These are phyloP conservation scores for Leishmania mexicana DNA, from an alignment of 208 protist genomes.

Conservation along the genomic window DNA sequence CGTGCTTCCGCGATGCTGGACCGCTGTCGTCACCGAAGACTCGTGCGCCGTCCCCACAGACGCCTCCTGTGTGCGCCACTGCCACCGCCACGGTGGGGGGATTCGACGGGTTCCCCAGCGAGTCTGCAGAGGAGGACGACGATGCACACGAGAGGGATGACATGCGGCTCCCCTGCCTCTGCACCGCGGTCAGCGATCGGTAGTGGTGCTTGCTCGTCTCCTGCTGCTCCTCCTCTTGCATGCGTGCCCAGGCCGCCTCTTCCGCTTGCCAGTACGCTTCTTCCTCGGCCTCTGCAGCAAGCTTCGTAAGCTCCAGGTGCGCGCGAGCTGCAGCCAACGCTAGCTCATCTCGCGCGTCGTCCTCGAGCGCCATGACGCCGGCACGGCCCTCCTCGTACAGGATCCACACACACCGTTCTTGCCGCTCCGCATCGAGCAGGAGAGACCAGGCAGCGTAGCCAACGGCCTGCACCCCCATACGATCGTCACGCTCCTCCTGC, in stretches of 20 bases:
- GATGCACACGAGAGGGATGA: neutral
- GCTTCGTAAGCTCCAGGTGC: conserved; percentile 21
- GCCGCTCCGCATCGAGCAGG: conserved; percentile 4
- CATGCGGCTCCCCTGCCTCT: neutral
- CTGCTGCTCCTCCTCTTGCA: conserved; percentile 9
- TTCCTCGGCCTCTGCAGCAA: conserved; percentile 32
- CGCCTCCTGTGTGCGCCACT: neutral
- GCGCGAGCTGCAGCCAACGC: conserved; percentile 19
- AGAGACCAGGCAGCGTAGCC: conserved; percentile 14
- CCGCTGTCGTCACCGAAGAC: neutral
- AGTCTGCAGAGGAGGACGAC: conserved; percentile 4
- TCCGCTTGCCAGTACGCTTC: conserved; percentile 48
- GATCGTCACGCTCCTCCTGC: conserved; percentile 47
- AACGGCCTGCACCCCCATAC: conserved; percentile 42
- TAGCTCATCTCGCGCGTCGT: conserved; percentile 25
- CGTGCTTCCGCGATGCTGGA: neutral
- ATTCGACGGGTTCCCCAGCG: neutral
- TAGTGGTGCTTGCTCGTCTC: neutral
- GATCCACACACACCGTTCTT: conserved; percentile 4
- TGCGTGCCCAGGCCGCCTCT: conserved; percentile 34
- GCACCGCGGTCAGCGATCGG: neutral
- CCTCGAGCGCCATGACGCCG: conserved; percentile 10
- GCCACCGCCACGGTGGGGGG: neutral
- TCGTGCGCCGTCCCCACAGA: neutral
- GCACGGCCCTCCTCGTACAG: conserved; percentile 23